Conservation (phyloP, 208 protist genomes). For the Trypanosoma scelopori region DNA sequence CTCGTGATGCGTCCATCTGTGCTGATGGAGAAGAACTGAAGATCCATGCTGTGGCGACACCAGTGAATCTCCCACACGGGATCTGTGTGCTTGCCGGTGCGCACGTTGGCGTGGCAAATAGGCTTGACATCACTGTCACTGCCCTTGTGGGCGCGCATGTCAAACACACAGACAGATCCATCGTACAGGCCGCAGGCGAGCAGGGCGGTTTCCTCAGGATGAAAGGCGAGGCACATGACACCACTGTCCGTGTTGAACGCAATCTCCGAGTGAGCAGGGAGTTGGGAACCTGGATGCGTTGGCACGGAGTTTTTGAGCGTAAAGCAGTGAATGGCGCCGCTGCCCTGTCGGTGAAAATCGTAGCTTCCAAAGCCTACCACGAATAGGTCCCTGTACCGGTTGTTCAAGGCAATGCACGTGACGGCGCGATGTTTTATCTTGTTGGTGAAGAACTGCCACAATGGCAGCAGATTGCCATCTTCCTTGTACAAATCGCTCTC, state of each 20-base stretch:
- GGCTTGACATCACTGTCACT: slow-evolving; percentile 67
- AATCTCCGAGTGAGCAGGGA: slow-evolving; percentile 92
- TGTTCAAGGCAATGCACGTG: slow-evolving; percentile 94
- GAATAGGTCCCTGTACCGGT: slow-evolving; percentile 96
- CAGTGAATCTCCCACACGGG: slow-evolving; percentile 96
- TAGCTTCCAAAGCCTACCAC: slow-evolving; percentile 97
- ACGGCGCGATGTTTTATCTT: slow-evolving; percentile 89
- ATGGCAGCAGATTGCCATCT: slow-evolving; percentile 93
- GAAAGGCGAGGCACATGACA: slow-evolving; percentile 96
- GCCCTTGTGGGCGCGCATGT: slow-evolving; percentile 72
- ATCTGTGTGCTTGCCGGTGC: slow-evolving; percentile 96
- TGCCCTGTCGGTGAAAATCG: slow-evolving; percentile 96
- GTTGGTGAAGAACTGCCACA: slow-evolving; percentile 95
- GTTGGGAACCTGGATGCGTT: slow-evolving; percentile 39
- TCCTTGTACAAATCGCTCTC: slow-evolving; percentile 93
- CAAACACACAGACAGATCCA: slow-evolving; percentile 95
- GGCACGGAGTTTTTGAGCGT: slow-evolving; percentile 97
- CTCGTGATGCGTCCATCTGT: slow-evolving; percentile 95
- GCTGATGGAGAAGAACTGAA: slow-evolving; percentile 95
- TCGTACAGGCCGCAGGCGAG: slow-evolving; percentile 96
- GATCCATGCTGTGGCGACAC: slow-evolving; percentile 46
- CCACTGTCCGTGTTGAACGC: slow-evolving; percentile 90
- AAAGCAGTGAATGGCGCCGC: slow-evolving; percentile 94
- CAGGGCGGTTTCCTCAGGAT: slow-evolving; percentile 87
- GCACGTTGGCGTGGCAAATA: slow-evolving; percentile 90